Evolutionary conservation across 140 eudicot species (phyloP).

Genomic region (Bidens hawaiensis): DNA sequence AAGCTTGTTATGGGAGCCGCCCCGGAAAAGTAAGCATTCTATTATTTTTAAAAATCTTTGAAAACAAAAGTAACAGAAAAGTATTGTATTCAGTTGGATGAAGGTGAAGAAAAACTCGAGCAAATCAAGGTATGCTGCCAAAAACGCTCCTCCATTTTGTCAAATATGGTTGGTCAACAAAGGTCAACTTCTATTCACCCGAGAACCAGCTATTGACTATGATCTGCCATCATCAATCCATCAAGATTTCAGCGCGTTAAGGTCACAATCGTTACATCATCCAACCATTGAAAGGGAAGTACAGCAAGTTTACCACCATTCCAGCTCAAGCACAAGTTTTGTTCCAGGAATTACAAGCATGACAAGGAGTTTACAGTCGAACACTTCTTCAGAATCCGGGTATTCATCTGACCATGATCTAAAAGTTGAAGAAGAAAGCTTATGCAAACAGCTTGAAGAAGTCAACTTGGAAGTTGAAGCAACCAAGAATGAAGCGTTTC

Average conservation of each 20-base stretch:
- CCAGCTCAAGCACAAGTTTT: conserved; percentile 14
- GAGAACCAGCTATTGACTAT: conserved; percentile 40
- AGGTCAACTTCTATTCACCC: conserved; percentile 62
- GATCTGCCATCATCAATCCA: conserved; percentile 20
- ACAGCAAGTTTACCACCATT: conserved; percentile 11
- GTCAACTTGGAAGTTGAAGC: conserved; percentile 37
- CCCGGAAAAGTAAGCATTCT: conserved; percentile 47
- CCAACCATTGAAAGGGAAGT: conserved; percentile 23
- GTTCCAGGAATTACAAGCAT: conserved; percentile 16
- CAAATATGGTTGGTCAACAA: conserved; percentile 64
- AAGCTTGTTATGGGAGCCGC: conserved; percentile 80
- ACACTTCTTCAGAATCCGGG: conserved; percentile 36
- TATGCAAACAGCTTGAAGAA: conserved; percentile 47
- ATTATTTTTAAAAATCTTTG: neutral
- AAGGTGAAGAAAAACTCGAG: conserved; percentile 58
- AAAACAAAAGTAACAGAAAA: neutral
- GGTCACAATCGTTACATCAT: conserved; percentile 36
- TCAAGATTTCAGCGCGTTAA: conserved; percentile 26
- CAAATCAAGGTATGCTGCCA: conserved; percentile 56
- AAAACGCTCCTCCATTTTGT: conserved; percentile 63
- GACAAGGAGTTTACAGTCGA: conserved; percentile 21
- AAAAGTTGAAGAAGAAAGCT: conserved; percentile 40
- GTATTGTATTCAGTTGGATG: conserved; percentile 39
- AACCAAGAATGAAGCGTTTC: conserved; percentile 48
- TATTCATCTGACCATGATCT: conserved; percentile 37